These are phyloP conservation scores for Bjerkandera adusta DNA, from an alignment of 1,284 basidiomycete species.

Conservation along the genomic window DNA sequence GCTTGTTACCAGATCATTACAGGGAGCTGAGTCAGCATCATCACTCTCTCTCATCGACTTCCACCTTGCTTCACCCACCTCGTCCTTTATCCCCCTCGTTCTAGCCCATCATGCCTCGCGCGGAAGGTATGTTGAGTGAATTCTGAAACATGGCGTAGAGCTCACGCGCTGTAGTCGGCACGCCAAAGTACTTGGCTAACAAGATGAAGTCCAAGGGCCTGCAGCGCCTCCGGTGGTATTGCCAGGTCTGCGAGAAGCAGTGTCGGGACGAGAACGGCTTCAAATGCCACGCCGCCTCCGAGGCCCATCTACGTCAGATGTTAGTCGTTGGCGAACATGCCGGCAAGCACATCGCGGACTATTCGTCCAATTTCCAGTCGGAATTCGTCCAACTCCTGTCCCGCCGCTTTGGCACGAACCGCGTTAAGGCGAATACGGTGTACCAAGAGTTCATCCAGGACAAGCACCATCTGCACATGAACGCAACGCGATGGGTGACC, in stretches of 20 bases:
- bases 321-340: constrained; percentile 93
- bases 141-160: not conserved
- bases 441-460: constrained; percentile 99
- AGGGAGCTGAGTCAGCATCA: no score
- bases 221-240: constrained; percentile 93
- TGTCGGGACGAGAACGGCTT: constrained; percentile 97
- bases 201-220: constrained; percentile 96
- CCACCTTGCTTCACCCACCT: not conserved
- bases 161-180: constrained; percentile 51
- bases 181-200: constrained; percentile 89
- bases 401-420: constrained; percentile 89
- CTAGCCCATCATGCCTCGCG: constrained; percentile 62
- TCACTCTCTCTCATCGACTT: no score
- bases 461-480: constrained; percentile 97
- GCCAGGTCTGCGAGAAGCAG: constrained; percentile 95
- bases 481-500: constrained; percentile 96
- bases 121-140: constrained; percentile 54
- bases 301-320: constrained; percentile 93
- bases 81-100: no score
- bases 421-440: constrained; percentile 91
- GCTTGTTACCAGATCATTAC: no score
- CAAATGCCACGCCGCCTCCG: constrained; percentile 87
- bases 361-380: constrained; percentile 86
- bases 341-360: constrained; percentile 88
- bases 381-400: constrained; percentile 91